Percentiles rank a stretch among this genome's conserved stretches.
These are phyloP conservation scores for Thermochaetoides thermophila DNA, from an alignment of 495 filamentous ascomycete species.

Conservation along the genomic window DNA sequence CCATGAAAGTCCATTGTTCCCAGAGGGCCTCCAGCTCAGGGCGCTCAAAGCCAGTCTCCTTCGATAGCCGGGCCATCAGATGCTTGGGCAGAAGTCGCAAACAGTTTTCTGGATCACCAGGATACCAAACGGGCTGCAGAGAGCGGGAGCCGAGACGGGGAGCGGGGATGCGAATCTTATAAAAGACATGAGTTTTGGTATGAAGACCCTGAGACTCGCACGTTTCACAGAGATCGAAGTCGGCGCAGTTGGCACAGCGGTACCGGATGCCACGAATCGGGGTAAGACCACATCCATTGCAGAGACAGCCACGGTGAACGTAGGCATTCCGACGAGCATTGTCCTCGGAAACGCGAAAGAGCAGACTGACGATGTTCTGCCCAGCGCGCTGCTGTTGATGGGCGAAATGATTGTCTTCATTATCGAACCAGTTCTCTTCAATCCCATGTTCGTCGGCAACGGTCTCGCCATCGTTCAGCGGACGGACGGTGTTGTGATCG, in stretches of 20 bases:
- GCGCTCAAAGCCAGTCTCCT: constrained; percentile 62
- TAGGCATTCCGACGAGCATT: constrained; percentile 71
- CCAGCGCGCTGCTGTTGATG: constrained; percentile 42
- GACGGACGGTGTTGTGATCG: constrained; percentile 19
- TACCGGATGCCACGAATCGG: constrained; percentile 89
- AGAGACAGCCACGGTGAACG: constrained; percentile 85
- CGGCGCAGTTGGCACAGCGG: constrained; percentile 79
- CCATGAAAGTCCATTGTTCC: constrained; percentile 91
- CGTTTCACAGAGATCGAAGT: constrained; percentile 81
- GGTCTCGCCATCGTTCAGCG: constrained; percentile 38
- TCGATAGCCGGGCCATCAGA: constrained; percentile 48
- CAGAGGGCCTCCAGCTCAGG: constrained; percentile 82
- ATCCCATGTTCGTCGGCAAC: constrained; percentile 42
- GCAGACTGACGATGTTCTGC: constrained; percentile 55
- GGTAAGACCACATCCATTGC: constrained; percentile 69
- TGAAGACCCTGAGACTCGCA: constrained; percentile 80
- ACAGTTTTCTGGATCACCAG: constrained; percentile 60
- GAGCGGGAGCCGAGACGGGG: constrained; percentile 37
- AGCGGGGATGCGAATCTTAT: constrained; percentile 51
- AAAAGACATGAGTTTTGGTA: constrained; percentile 86
- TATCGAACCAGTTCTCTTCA: constrained; percentile 42
- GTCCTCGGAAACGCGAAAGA: constrained; percentile 72
- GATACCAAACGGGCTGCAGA: constrained; percentile 73
- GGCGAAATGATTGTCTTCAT: constrained; percentile 17
- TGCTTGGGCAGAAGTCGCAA: constrained; percentile 45